These are phyloP conservation scores for Fistulinella staudtii DNA, from an alignment of 1,284 basidiomycete species.

Conservation along the genomic window DNA sequence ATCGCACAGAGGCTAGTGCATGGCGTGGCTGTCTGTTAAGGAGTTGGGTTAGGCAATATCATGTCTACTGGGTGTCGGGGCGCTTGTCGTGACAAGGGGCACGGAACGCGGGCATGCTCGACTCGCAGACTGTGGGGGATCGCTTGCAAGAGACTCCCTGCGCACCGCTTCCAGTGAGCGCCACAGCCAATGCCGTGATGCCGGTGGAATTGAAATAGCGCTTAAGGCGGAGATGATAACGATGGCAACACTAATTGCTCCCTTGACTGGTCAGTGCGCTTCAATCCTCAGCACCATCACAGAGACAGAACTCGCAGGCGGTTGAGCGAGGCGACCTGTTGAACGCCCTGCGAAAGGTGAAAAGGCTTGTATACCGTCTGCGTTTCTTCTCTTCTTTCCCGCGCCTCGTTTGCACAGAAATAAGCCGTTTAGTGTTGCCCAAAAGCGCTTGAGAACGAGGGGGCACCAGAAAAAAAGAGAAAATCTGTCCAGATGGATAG, in stretches of 20 bases:
- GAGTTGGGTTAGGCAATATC: too few species aligned
- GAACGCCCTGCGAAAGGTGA: constrained; percentile 37
- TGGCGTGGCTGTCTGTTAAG: too few species aligned
- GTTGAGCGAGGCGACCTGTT: constrained; percentile 35
- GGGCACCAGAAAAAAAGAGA: constrained; percentile 43
- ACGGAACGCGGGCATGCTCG: constrained; percentile 2
- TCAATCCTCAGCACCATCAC: constrained; percentile 39
- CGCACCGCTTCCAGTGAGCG: constrained; percentile 21
- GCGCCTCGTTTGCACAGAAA: constrained; percentile 43
- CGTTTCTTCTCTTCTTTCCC: constrained; percentile 36
- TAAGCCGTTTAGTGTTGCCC: constrained; percentile 52
- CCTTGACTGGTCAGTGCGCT: constrained; percentile 34
- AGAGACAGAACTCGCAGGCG: constrained; percentile 40
- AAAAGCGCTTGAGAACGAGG: constrained; percentile 45
- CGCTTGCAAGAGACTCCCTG: constrained; percentile 17
- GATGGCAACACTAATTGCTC: constrained; percentile 25
- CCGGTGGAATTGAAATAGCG: constrained; percentile 24
- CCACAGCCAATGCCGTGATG: constrained; percentile 24
- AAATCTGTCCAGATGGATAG: constrained; percentile 48
- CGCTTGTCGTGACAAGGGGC: not conserved
- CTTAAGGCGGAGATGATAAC: constrained; percentile 28
- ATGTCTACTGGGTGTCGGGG: too few species aligned
- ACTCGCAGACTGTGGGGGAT: constrained; percentile 22
- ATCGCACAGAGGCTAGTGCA: not conserved
- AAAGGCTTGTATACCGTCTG: constrained; percentile 37